Conservation (phyloP, 164 flowering plant genomes). For the Cinnamomum micranthum region DNA sequence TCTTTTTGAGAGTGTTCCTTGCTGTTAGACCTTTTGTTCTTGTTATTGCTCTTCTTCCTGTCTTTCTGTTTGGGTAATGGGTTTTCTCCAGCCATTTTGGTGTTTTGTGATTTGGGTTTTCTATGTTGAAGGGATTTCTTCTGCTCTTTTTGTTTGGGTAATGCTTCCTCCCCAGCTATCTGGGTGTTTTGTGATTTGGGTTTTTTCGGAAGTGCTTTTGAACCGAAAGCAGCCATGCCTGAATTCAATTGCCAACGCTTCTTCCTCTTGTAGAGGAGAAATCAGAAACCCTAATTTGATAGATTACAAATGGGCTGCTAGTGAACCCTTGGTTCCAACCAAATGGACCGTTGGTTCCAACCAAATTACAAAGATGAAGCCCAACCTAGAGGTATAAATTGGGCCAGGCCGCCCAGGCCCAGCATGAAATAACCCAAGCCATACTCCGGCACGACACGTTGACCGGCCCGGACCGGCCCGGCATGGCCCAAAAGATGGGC, state of each 20-base stretch:
- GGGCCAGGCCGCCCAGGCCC: too few relatives aligned
- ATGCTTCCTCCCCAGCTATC: constrained; percentile 27
- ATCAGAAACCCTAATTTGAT: not conserved
- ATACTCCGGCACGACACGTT: too few relatives aligned
- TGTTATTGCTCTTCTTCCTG: constrained; percentile 30
- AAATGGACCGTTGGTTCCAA: too few relatives aligned
- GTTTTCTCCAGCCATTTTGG: constrained; percentile 28
- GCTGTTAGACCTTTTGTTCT: constrained; percentile 25
- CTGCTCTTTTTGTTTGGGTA: constrained; percentile 23
- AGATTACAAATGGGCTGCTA: too few relatives aligned
- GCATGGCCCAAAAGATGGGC: too few relatives aligned
- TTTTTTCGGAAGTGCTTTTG: constrained; percentile 36
- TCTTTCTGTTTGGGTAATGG: constrained; percentile 19
- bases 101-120: constrained; percentile 10
- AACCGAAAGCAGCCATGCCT: constrained; percentile 42
- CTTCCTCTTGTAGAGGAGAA: not conserved
- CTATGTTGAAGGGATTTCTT: constrained; percentile 19
- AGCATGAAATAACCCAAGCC: too few relatives aligned
- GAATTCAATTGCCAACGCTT: not conserved
- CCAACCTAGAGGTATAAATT: too few relatives aligned
- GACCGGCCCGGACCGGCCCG: too few relatives aligned
- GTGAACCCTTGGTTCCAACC: too few relatives aligned
- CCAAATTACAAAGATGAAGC: too few relatives aligned
- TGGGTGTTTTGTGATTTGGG: constrained; percentile 1
- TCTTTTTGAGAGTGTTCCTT: constrained; percentile 20